phyloP scores from a whole-genome alignment of 768 basidiomycete species.

The Ramaria sp. region DNA sequence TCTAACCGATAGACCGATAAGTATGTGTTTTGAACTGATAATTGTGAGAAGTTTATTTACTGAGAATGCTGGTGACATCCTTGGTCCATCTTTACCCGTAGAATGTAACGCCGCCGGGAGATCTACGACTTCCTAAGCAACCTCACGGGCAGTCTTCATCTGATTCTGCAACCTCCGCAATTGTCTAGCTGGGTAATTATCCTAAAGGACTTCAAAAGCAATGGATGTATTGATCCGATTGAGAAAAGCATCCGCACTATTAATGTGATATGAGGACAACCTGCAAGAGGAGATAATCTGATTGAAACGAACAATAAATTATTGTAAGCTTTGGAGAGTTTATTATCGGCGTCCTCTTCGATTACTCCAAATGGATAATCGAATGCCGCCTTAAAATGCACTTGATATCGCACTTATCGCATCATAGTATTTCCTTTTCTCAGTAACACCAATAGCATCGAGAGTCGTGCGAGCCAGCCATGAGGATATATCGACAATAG shows the following conservation, averaged over 20 bases:
- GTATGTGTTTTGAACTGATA: no score
- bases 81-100: no score
- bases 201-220: not conserved
- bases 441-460: constrained; percentile 42
- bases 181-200: no score
- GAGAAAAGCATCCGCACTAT: not conserved
- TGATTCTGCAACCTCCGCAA: not conserved
- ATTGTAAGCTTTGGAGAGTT: constrained; percentile 43
- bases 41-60: no score
- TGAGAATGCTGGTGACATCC: no score
- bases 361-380: not conserved
- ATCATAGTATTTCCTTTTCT: not conserved
- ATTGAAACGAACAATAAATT: constrained; percentile 22
- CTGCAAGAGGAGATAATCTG: not conserved
- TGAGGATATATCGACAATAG: constrained; percentile 15
- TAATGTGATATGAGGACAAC: not conserved
- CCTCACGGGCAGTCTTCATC: not conserved
- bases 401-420: not conserved
- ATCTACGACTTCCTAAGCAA: not conserved
- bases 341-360: constrained; percentile 25
- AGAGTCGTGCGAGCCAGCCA: constrained; percentile 34
- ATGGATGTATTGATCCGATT: not conserved
- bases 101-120: not conserved
- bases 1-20: no score
- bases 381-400: not conserved